Percentiles rank a stretch among this genome's conserved stretches.
Conservation (phyloP, 805 yeast genomes). For the Ogataea ramenticola region DNA sequence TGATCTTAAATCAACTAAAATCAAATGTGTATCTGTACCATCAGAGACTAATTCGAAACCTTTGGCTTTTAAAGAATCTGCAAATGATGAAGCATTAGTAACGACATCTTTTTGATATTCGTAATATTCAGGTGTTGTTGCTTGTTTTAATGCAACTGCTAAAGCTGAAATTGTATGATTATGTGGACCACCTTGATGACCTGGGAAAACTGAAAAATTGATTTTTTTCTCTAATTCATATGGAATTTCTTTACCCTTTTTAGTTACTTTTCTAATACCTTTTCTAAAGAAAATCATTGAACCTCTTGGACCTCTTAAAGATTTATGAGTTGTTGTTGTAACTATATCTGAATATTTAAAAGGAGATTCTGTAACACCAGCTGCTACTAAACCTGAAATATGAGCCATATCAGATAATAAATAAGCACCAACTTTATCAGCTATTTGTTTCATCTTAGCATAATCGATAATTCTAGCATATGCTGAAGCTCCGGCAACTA, state of each 20-base stretch:
- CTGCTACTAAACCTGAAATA: conserved; percentile 92
- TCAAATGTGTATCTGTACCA: conserved; percentile 94
- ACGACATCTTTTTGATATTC: conserved; percentile 80
- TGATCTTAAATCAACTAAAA: conserved; percentile 74
- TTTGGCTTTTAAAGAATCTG: conserved; percentile 50
- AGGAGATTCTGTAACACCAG: conserved; percentile 90
- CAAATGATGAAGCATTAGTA: conserved; percentile 73
- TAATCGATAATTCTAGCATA: conserved; percentile 88
- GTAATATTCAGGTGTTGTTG: conserved; percentile 80
- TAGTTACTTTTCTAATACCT: conserved; percentile 78
- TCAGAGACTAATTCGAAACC: conserved; percentile 79
- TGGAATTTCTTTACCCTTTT: conserved; percentile 76
- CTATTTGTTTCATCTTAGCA: conserved; percentile 81
- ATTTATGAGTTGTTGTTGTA: conserved; percentile 96
- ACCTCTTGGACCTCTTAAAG: conserved; percentile 98
- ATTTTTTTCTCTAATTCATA: conserved; percentile 88
- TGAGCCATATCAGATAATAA: conserved; percentile 95
- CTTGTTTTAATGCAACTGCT: conserved; percentile 92
- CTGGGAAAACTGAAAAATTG: conserved; percentile 97
- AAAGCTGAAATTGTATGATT: conserved; percentile 96
- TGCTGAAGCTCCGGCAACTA: conserved; percentile 97
- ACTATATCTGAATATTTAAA: conserved; percentile 92
- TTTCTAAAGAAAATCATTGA: conserved; percentile 96
- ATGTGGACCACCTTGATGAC: conserved; percentile 99
- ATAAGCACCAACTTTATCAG: conserved; percentile 91